Base-by-base conservation (phyloP, 345 rosid genomes). In the Mangifera indica region DNA sequence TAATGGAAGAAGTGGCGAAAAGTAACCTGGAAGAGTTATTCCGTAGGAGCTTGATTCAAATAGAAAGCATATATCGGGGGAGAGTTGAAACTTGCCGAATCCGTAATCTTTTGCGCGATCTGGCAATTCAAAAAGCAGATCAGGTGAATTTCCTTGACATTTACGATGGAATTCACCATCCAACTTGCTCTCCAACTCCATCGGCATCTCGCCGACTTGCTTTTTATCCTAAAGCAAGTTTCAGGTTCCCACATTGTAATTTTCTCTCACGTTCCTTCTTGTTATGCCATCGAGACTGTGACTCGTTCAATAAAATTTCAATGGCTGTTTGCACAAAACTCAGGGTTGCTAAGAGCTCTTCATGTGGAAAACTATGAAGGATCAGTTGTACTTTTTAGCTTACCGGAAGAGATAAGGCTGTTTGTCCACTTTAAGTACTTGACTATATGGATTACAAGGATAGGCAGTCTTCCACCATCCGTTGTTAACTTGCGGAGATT, bases 391-490 rank as follows among this genome's bases (percentile, higher is more conserved):
- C 32, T 3, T 34, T 34, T 5, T 3, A 6, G 21, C 20, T 20
- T 67, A 37, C 32, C 48, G 1, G 7, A 3, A 34, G 34, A 34
- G 20, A 34, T 68, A 1, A 51, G 32, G 22, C 21, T 21, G 15
- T 32, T 67, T 20, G 37, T 54, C 21, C 26, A 67, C 46, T 37
- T 67, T 49, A 53, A 21, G 49, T 67, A n/a, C 21, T 67, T 67
- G 48, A 45, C 60, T 1, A 2, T 67, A 54, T 53, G 20, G 10
- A 21, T 17, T 13, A 3, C 13, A n/a, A 2, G 0, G 0, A 10
- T 34, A 4, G 1, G 12, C 0, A 11, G 1, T 1, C 4, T 51
- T 9, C 58, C 70, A 26, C 4, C 10, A 18, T 66, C 44, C 3
- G 34, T 67, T 6, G 13, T 55, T 7, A 67, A 67, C 49, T 55